Conservation (phyloP, 164 flowering plant species). For the Macadamia integrifolia region DNA sequence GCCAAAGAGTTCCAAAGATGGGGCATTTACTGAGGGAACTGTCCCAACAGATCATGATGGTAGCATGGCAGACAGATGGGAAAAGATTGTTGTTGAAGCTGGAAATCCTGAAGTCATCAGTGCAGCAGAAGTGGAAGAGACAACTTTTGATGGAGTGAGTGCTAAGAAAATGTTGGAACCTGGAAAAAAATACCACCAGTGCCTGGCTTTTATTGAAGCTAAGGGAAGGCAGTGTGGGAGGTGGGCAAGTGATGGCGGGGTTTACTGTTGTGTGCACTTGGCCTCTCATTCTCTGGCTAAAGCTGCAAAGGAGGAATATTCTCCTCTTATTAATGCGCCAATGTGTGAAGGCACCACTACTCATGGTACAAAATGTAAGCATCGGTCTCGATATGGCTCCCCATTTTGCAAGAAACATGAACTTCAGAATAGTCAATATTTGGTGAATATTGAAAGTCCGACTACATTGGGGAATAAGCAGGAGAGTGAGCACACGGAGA, state of each 20-base stretch:
- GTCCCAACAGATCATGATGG: slow-evolving; percentile 17
- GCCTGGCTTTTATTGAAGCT: slow-evolving; percentile 80
- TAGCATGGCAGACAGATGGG: slow-evolving; percentile 42
- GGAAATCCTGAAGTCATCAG: slow-evolving; percentile 25
- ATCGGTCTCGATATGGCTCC: slow-evolving; percentile 66
- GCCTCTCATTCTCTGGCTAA: slow-evolving; percentile 37
- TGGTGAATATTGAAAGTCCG: slow-evolving; percentile 18
- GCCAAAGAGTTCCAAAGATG: slow-evolving; percentile 26
- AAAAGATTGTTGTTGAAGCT: slow-evolving; percentile 53
- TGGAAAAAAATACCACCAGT: slow-evolving; percentile 57
- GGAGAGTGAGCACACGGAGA: slow-evolving; percentile 58
- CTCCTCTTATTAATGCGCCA: slow-evolving; percentile 32
- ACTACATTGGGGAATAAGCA: slow-evolving; percentile 31
- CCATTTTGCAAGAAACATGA: slow-evolving; percentile 86
- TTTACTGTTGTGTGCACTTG: slow-evolving; percentile 92
- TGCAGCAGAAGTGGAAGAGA: slow-evolving; percentile 28
- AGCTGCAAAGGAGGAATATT: slow-evolving; percentile 39
- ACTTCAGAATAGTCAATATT: slow-evolving; percentile 20
- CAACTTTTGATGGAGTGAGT: slow-evolving; percentile 29
- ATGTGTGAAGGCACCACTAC: slow-evolving; percentile 89
- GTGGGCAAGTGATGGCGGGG: slow-evolving; percentile 92
- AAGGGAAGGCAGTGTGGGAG: slow-evolving; percentile 95
- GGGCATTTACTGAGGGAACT: slow-evolving; percentile 19
- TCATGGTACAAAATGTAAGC: slow-evolving; percentile 87
- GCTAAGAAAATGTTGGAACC: slow-evolving; percentile 26